Evolutionary conservation across 345 rosid species (phyloP).

Genomic region (rapeseed (Brassica napus)): Da-Ae NC_063446.1:55146501-55147000

Average conservation of each 20-base stretch:
- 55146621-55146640: slow-evolving; percentile 89
- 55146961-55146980: not conserved
- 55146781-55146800: slow-evolving; percentile 36
- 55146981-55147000: not conserved
- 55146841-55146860: slow-evolving; percentile 18
- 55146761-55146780: slow-evolving; percentile 35
- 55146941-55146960: not conserved
- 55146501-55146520: not conserved
- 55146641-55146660: slow-evolving; percentile 85
- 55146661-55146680: slow-evolving; percentile 66
- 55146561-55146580: slow-evolving; percentile 20
- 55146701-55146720: slow-evolving; percentile 45
- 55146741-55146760: slow-evolving; percentile 48
- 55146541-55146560: not conserved
- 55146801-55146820: slow-evolving; percentile 8
- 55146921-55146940: not conserved
- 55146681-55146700: slow-evolving; percentile 42
- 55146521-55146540: not conserved
- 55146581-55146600: slow-evolving; percentile 93
- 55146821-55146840: slow-evolving; percentile 18
- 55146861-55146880: slow-evolving; percentile 27
- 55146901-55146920: slow-evolving; percentile 53
- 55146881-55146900: slow-evolving; percentile 40
- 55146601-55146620: slow-evolving; percentile 87
- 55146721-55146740: slow-evolving; percentile 35